These are phyloP conservation scores for Blastobotrys peoriensis DNA, from an alignment of 805 yeast species.

Conservation along the genomic window DNA sequence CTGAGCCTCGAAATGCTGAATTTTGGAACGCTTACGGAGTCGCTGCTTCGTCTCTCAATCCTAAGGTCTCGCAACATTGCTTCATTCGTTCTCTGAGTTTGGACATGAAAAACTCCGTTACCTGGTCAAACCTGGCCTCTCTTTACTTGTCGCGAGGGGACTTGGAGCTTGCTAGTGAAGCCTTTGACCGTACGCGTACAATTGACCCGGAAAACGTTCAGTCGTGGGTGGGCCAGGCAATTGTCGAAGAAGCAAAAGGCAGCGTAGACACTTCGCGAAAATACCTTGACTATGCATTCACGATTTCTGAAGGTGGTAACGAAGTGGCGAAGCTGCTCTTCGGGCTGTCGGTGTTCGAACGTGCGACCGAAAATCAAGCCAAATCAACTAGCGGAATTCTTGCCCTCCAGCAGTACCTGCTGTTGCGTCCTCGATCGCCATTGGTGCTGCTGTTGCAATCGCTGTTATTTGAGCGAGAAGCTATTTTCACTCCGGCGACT, in stretches of 20 bases:
- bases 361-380: constrained; percentile 8
- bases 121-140: constrained; percentile 81
- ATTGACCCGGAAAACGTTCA: constrained; percentile 67
- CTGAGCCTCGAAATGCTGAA: constrained; percentile 62
- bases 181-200: constrained; percentile 69
- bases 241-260: constrained; percentile 35
- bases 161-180: constrained; percentile 61
- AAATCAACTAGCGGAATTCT: constrained; percentile 17
- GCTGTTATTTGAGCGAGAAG: constrained; percentile 56
- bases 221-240: constrained; percentile 86
- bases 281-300: constrained; percentile 70
- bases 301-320: constrained; percentile 67
- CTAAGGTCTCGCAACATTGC: constrained; percentile 85
- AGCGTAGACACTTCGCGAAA: constrained; percentile 43
- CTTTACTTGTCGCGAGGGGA: constrained; percentile 68
- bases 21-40: constrained; percentile 84
- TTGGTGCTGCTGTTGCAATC: constrained; percentile 27
- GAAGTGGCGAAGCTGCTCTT: constrained; percentile 66
- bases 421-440: constrained; percentile 31
- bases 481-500: constrained; percentile 51
- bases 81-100: constrained; percentile 74
- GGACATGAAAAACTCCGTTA: constrained; percentile 57
- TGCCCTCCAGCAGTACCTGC: constrained; percentile 50
- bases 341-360: constrained; percentile 52
- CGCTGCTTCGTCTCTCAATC: constrained; percentile 56